Percentiles rank a stretch among this genome's conserved stretches.
Conservation (phyloP, 805 yeast genomes). For the Sugiyamaella valdiviana region DNA sequence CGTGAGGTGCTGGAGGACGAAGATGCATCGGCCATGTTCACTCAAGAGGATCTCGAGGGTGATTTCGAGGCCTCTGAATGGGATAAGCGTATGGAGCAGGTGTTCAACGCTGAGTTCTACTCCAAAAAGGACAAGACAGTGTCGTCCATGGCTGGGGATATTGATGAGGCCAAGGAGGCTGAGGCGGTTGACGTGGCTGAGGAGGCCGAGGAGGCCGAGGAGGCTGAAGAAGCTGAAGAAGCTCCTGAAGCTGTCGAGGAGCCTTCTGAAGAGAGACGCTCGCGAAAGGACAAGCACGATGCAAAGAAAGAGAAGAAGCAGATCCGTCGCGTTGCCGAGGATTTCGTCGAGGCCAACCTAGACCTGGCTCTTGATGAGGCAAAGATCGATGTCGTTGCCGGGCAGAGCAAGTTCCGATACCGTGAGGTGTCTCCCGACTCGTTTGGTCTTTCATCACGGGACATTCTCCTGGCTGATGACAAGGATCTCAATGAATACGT, state of each 20-base stretch:
- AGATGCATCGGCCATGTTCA: slow-evolving; percentile 58
- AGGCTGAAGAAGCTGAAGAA: slow-evolving; percentile 22
- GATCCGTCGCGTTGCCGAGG: slow-evolving; percentile 62
- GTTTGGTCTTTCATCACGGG: slow-evolving; percentile 78
- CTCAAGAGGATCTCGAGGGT: slow-evolving; percentile 69
- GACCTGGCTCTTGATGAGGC: slow-evolving; percentile 41
- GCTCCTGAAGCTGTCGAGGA: slow-evolving; percentile 21
- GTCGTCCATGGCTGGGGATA: slow-evolving; percentile 60
- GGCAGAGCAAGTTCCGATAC: slow-evolving; percentile 62
- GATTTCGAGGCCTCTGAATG: slow-evolving; percentile 89
- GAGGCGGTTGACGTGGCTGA: slow-evolving; percentile 40
- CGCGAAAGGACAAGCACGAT: slow-evolving; percentile 47
- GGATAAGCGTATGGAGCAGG: slow-evolving; percentile 79
- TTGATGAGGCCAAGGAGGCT: slow-evolving; percentile 43
- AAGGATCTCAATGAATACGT: slow-evolving; percentile 73
- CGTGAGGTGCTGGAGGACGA: slow-evolving; percentile 62
- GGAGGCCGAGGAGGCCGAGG: slow-evolving; percentile 35
- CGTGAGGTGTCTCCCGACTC: slow-evolving; percentile 94
- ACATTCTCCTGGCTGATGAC: slow-evolving; percentile 87
- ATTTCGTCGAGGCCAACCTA: slow-evolving; percentile 69
- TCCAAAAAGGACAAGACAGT: slow-evolving; percentile 51
- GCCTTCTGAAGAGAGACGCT: slow-evolving; percentile 21
- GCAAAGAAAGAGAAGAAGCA: slow-evolving; percentile 57
- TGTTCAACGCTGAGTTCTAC: slow-evolving; percentile 81
- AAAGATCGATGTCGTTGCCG: slow-evolving; percentile 29